Evolutionary conservation across 2,329 filamentous ascomycete genomes (phyloP), one percentile per base, ranked within the genome.

Genomic region (Pezicula radicicola): DNA sequence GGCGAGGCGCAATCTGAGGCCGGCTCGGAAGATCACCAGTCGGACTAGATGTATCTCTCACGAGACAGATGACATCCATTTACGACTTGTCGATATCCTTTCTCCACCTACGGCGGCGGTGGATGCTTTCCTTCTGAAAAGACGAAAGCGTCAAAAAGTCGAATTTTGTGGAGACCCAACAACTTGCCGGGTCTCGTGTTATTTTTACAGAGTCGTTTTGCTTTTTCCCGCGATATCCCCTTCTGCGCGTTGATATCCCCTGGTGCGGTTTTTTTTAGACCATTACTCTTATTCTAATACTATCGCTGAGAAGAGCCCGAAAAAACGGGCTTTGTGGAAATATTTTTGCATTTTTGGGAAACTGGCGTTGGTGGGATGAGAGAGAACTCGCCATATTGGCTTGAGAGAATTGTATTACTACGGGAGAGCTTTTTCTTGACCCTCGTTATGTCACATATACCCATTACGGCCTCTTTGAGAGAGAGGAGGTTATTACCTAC

Each of bases 1-100:
- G 85, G 87, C 63, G 87, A 90, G 46, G 72, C 78, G 9, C 78
- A 75, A 44, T 85, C 83, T 3, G 83, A 85, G 58, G 77, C 81
- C 25, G 83, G 81, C 27, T 85, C 82, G 6, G 82, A 85, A 61
- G 81, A 83, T 39, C 66, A 67, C 52, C 64, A 84, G 50, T 85
- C 82, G 1, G 81, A 84, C 53, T 83, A 66, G 42, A 46, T 63
- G 30, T 56, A 49, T 30, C 18, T 28, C 37, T 40, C 15, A 40
- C 15, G n/a, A 21, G 19, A 45, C 16, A 1, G 16, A 25, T 13
- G 30, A 33, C 30, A 33, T 6, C 37, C 37, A 13, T 16, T 16
- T 16, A 21, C 37, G 37, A 40, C n/a, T 16, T 40, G 37, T 40
- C 37, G 37, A 40, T 40, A 33, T 33, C 10, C 15, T 42, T 19